A percentile compares a stretch with the other conserved stretches of the same genome.
These are phyloP conservation scores for Vitis cinerea DNA, from an alignment of 164 flowering plant genomes.

Conservation along the genomic window DNA sequence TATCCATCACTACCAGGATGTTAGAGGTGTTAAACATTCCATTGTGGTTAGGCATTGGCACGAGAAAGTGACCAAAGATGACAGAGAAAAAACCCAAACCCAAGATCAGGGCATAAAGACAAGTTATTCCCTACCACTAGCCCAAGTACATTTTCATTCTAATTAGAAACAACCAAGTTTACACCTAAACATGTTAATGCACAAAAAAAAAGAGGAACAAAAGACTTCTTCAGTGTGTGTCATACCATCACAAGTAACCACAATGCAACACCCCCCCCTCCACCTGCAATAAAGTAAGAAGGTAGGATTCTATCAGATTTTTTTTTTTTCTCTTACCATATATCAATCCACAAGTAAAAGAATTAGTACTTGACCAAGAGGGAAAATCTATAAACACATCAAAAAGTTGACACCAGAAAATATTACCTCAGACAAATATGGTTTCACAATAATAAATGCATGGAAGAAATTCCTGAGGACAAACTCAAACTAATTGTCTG, in stretches of 20 bases:
- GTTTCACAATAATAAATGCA: neutral
- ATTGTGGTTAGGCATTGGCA: conserved; percentile 12
- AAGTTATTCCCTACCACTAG: conserved; percentile 24
- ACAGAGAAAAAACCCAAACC: conserved; percentile 9
- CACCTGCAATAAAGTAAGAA: conserved; percentile 21
- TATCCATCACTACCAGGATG: neutral
- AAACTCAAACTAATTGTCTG: neutral
- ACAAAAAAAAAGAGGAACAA: conserved; percentile 5
- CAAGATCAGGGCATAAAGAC: conserved; percentile 23
- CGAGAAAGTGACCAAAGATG: neutral
- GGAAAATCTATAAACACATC: neutral
- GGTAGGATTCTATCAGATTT: neutral
- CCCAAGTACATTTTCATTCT: conserved; percentile 17
- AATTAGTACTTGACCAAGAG: no score
- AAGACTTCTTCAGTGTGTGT: conserved; percentile 17
- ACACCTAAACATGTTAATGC: conserved; percentile 23
- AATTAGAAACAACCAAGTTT: conserved; percentile 10
- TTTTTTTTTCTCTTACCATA: no score
- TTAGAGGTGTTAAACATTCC: neutral
- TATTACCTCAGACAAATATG: neutral
- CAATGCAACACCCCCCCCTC: conserved; percentile 5
- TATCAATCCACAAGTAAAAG: neutral
- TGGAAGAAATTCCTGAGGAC: neutral
- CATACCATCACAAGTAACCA: conserved; percentile 18
- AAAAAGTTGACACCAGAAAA: no score